These are phyloP conservation scores for Euclidium syriacum DNA, from an alignment of 345 rosid species.

Conservation along the genomic window DNA sequence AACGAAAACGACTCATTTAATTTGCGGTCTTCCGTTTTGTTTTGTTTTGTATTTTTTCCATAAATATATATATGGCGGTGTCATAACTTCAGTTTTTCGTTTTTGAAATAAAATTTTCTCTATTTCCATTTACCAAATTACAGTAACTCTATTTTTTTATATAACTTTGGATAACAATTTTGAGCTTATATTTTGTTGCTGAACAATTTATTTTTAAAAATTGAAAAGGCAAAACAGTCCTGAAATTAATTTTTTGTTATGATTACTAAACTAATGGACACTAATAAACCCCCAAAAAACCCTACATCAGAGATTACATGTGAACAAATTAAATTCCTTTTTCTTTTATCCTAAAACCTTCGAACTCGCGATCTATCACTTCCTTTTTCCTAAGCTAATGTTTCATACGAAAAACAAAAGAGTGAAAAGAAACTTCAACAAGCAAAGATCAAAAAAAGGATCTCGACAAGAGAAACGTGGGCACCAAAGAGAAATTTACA, in stretches of 20 bases:
- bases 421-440: constrained; percentile 2
- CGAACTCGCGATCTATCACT: neutral
- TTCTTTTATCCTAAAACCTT: constrained; percentile 8
- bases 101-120: too few relatives aligned
- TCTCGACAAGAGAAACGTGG: constrained; percentile 19
- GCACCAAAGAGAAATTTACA: constrained; percentile 26
- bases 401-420: constrained; percentile 1
- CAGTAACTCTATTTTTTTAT: neutral
- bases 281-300: neutral
- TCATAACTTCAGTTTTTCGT: too few relatives aligned
- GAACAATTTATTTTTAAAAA: neutral
- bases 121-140: too few relatives aligned
- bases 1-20: neutral
- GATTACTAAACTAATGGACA: constrained; percentile 4
- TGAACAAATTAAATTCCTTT: neutral
- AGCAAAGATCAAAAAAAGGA: constrained; percentile 27
- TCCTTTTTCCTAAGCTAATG: constrained; percentile 23
- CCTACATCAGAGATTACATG: constrained; percentile 10
- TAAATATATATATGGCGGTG: neutral
- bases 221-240: neutral
- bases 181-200: too few relatives aligned
- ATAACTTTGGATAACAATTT: too few relatives aligned
- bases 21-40: neutral
- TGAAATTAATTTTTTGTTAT: neutral
- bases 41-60: neutral